These are phyloP conservation scores for Oenanthe sinensis DNA, from an alignment of 129 eudicot genomes.

Conservation along the genomic window DNA sequence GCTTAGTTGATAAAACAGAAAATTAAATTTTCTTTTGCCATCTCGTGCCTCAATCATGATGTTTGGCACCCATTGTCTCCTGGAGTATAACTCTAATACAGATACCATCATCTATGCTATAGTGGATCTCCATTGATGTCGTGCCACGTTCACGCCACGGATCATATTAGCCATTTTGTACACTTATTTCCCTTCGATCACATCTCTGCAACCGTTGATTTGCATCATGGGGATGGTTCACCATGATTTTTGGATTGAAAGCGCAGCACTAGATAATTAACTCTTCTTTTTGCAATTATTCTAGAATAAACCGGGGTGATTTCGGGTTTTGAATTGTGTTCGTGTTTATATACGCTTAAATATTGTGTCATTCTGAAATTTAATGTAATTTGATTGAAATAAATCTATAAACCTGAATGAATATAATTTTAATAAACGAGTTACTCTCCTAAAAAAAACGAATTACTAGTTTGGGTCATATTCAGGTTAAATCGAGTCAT, in stretches of 20 bases:
- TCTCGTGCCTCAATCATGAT: constrained; percentile 33
- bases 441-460: too few relatives aligned
- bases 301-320: not conserved
- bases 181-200: not conserved
- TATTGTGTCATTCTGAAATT: too few relatives aligned
- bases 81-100: not conserved
- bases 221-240: not conserved
- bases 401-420: not conserved
- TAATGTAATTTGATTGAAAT: not conserved
- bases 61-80: constrained; percentile 39
- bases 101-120: not conserved
- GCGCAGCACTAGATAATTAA: not conserved
- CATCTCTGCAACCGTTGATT: not conserved
- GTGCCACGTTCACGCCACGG: not conserved
- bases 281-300: not conserved
- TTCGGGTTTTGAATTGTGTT: not conserved
- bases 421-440: not conserved
- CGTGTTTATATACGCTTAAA: not conserved
- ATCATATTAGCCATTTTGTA: not conserved
- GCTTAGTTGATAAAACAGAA: not conserved
- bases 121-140: not conserved
- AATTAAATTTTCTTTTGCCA: constrained; percentile 12
- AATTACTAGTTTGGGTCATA: not conserved
- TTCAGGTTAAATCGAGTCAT: not conserved
- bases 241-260: not conserved